These are phyloP conservation scores for Lachancea thermotolerans DNA, from an alignment of 805 yeast genomes.

Conservation along the genomic window DNA sequence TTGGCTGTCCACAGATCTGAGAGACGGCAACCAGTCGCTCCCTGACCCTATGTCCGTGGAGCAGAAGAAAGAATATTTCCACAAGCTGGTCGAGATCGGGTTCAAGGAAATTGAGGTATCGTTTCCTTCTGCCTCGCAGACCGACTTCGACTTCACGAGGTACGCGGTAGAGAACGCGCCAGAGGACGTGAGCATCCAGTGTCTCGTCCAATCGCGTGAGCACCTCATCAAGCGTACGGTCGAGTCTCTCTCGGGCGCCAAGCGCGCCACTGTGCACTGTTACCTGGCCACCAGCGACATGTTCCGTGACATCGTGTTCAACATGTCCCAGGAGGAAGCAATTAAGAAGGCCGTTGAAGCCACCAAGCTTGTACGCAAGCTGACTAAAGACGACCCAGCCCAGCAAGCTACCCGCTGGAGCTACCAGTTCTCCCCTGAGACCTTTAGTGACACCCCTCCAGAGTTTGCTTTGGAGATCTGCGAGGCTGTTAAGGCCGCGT, in stretches of 20 bases:
- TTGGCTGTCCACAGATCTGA: conserved; percentile 72
- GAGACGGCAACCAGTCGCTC: conserved; percentile 77
- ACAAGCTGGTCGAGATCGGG: conserved; percentile 63
- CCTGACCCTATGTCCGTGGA: conserved; percentile 78
- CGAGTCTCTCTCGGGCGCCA: conserved; percentile 66
- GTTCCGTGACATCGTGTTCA: conserved; percentile 70
- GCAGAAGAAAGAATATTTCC: conserved; percentile 69
- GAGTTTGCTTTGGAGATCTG: conserved; percentile 71
- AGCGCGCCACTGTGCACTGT: conserved; percentile 63
- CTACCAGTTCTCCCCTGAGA: conserved; percentile 73
- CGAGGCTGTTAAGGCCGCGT: conserved; percentile 70
- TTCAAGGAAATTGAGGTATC: conserved; percentile 78
- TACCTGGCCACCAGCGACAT: conserved; percentile 71
- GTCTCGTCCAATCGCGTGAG: conserved; percentile 70
- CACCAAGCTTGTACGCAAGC: conserved; percentile 55
- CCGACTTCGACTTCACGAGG: conserved; percentile 75
- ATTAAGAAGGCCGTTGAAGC: conserved; percentile 63
- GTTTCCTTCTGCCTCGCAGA: conserved; percentile 76
- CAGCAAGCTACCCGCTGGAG: conserved; percentile 61
- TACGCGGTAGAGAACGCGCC: conserved; percentile 76
- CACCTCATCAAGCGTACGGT: conserved; percentile 67
- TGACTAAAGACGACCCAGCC: conserved; percentile 68
- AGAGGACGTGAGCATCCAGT: conserved; percentile 67
- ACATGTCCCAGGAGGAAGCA: conserved; percentile 64
- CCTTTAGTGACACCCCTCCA: conserved; percentile 67